Percentiles rank a stretch among this genome's conserved stretches.
Conservation (phyloP, 805 yeast genomes). For the Debaryomyces hansenii region DNA sequence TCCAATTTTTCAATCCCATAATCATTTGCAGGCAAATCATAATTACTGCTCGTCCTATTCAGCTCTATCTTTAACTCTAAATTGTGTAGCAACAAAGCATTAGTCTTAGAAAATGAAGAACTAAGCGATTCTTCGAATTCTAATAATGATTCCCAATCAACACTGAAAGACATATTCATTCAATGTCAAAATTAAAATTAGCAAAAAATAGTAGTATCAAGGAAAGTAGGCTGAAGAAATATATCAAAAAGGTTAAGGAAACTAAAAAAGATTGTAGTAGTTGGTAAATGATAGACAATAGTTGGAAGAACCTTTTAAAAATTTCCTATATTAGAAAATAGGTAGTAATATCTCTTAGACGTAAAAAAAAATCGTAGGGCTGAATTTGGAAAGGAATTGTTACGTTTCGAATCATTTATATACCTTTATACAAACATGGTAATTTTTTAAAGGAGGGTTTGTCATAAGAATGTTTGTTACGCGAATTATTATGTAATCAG, state of each 20-base stretch:
- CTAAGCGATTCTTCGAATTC: slow-evolving; percentile 37
- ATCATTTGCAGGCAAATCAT: slow-evolving; percentile 4
- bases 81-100: slow-evolving; percentile 20
- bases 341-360: no score
- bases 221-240: slow-evolving; percentile 1
- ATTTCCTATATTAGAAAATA: not conserved
- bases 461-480: slow-evolving; percentile 1
- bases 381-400: not conserved
- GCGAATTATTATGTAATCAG: not conserved
- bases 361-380: not conserved
- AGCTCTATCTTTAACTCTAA: slow-evolving; percentile 27
- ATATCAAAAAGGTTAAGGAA: not conserved
- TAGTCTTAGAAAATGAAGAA: slow-evolving; percentile 14
- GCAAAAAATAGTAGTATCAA: not conserved
- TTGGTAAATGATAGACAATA: not conserved
- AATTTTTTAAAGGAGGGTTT: slow-evolving; percentile 1
- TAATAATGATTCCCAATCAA: slow-evolving; percentile 27
- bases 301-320: not conserved
- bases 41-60: slow-evolving; percentile 12
- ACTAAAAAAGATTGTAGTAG: not conserved
- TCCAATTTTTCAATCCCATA: slow-evolving; percentile 16
- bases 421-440: slow-evolving; percentile 3
- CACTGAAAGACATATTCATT: slow-evolving; percentile 3
- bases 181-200: not conserved
- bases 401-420: not conserved